Percentiles rank a stretch among this genome's conserved stretches.
These are phyloP conservation scores for Hymenoscyphus repandus DNA, from an alignment of 2,329 filamentous ascomycete genomes.

Conservation along the genomic window DNA sequence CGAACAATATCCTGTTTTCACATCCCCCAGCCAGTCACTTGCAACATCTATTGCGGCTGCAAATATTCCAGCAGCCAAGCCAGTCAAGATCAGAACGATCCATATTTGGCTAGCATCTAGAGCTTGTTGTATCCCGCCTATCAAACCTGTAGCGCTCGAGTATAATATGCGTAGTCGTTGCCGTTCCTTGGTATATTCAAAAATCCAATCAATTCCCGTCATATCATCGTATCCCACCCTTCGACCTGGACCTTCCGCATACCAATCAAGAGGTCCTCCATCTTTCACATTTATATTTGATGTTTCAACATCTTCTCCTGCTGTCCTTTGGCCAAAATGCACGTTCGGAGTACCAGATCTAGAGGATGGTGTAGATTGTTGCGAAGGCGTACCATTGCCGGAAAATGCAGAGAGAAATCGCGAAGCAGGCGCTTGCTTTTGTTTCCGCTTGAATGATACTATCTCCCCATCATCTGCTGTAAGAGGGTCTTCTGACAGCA, in stretches of 20 bases:
- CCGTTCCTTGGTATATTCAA: slow-evolving; percentile 94
- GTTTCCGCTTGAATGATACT: slow-evolving; percentile 68
- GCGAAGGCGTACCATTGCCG: slow-evolving; percentile 16
- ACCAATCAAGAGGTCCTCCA: slow-evolving; percentile 66
- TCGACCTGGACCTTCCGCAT: slow-evolving; percentile 80
- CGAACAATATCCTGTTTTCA: slow-evolving; percentile 86
- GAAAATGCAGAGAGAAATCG: slow-evolving; percentile 27
- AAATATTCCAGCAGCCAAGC: slow-evolving; percentile 74
- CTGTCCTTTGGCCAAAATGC: slow-evolving; percentile 10
- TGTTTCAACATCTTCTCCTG: slow-evolving; percentile 12
- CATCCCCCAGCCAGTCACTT: slow-evolving; percentile 87
- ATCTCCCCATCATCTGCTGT: slow-evolving; percentile 43
- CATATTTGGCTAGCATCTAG: slow-evolving; percentile 87
- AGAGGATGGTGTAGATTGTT: slow-evolving; percentile 24
- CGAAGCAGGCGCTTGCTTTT: slow-evolving; percentile 36
- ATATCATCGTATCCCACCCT: slow-evolving; percentile 93
- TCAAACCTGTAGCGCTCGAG: slow-evolving; percentile 60
- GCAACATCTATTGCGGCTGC: slow-evolving; percentile 87
- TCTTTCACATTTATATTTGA: slow-evolving; percentile 36
- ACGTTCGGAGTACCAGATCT: slow-evolving; percentile 18
- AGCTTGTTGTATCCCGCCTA: slow-evolving; percentile 68
- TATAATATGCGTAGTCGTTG: slow-evolving; percentile 76
- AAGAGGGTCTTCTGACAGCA: slow-evolving; percentile 54
- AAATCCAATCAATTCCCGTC: slow-evolving; percentile 99
- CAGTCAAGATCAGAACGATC: slow-evolving; percentile 81